Evolutionary conservation across 2,329 filamentous ascomycete genomes (phyloP).

Genomic region (Cordyceps militaris): DNA sequence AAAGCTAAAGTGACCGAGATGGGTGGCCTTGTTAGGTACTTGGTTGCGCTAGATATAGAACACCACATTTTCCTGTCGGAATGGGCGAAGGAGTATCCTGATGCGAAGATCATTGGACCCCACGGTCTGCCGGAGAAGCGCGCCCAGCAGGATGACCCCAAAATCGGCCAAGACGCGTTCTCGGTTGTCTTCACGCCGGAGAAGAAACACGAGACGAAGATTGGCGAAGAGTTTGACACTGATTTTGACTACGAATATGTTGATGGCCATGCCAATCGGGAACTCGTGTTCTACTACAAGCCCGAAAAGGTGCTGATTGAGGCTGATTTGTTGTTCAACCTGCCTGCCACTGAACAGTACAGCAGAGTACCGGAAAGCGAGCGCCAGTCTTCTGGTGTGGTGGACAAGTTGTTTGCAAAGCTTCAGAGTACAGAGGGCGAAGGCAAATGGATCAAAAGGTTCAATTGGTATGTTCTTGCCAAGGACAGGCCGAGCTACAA

Average conservation of each 20-base stretch:
- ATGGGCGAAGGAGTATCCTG: constrained; percentile 74
- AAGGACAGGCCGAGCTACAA: constrained; percentile 62
- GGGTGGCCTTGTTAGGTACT: constrained; percentile 69
- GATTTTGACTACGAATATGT: constrained; percentile 88
- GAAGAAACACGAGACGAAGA: constrained; percentile 41
- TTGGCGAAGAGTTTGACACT: constrained; percentile 72
- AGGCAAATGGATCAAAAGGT: constrained; percentile 69
- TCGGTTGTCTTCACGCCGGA: constrained; percentile 59
- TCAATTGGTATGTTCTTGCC: constrained; percentile 70
- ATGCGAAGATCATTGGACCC: constrained; percentile 73
- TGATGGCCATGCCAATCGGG: constrained; percentile 71
- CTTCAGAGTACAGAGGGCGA: constrained; percentile 57
- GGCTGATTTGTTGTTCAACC: constrained; percentile 87
- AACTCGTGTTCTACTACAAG: constrained; percentile 80
- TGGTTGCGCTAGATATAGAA: constrained; percentile 81
- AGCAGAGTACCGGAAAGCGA: constrained; percentile 49
- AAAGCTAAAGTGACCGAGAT: constrained; percentile 56
- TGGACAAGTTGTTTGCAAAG: constrained; percentile 38
- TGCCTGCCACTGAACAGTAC: constrained; percentile 84
- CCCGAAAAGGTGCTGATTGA: constrained; percentile 74
- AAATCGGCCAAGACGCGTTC: constrained; percentile 50
- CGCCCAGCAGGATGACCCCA: constrained; percentile 43
- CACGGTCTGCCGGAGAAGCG: constrained; percentile 82
- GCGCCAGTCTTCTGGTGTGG: constrained; percentile 26
- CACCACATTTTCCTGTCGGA: constrained; percentile 90